These are phyloP conservation scores for Talaromyces sp. DNA, from an alignment of 2,329 filamentous ascomycete genomes.

Conservation along the genomic window DNA sequence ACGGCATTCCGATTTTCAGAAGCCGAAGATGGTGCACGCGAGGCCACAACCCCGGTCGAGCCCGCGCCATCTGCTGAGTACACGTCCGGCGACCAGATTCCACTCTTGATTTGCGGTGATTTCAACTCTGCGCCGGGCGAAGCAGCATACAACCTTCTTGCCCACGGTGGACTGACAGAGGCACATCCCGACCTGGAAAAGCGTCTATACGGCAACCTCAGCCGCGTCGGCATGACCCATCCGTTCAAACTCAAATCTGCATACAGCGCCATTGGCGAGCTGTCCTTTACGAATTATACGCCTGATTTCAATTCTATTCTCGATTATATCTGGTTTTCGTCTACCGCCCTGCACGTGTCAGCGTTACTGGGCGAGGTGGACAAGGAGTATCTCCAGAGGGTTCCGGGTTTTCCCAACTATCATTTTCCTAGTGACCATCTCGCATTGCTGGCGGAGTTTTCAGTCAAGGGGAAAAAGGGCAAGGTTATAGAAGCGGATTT, in stretches of 20 bases:
- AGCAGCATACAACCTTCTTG: conserved; percentile 86
- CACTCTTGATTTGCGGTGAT: conserved; percentile 86
- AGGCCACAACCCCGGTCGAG: conserved; percentile 49
- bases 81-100: conserved; percentile 78
- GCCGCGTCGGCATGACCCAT: conserved; percentile 85
- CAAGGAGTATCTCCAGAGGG: conserved; percentile 74
- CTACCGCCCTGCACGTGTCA: conserved; percentile 79
- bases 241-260: conserved; percentile 91
- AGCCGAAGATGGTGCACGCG: conserved; percentile 41
- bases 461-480: conserved; percentile 82
- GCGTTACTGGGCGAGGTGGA: conserved; percentile 84
- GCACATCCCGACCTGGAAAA: conserved; percentile 76
- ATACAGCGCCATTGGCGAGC: conserved; percentile 78
- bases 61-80: conserved; percentile 85
- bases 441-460: conserved; percentile 83
- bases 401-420: conserved; percentile 89
- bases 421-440: conserved; percentile 94
- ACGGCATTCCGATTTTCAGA: conserved; percentile 51
- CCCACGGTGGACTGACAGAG: conserved; percentile 71
- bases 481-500: conserved; percentile 65
- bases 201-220: conserved; percentile 90
- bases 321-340: conserved; percentile 97
- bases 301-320: conserved; percentile 89
- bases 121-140: conserved; percentile 89
- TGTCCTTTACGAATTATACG: conserved; percentile 95